These are phyloP conservation scores for Ailanthus altissimus DNA, from an alignment of 345 rosid genomes.

Conservation along the genomic window DNA sequence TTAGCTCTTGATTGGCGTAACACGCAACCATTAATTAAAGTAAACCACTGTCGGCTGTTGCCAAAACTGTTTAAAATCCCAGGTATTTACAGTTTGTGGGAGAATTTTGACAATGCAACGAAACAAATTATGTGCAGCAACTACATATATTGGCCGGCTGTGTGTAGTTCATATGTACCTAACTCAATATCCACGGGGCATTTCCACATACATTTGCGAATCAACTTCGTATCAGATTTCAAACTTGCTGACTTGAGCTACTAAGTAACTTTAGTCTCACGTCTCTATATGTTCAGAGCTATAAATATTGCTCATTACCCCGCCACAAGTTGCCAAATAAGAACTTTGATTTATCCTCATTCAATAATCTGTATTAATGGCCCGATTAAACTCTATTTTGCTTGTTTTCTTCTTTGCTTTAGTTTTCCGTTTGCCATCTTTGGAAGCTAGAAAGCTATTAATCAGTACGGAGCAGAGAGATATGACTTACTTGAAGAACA, in stretches of 20 bases:
- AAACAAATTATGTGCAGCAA: background rate
- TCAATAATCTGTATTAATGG: constrained; percentile 10
- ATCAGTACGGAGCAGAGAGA: background rate
- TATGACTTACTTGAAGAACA: constrained; percentile 13
- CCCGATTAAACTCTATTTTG: background rate
- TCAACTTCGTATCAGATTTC: background rate
- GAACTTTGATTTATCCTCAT: background rate
- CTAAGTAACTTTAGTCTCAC: constrained; percentile 1
- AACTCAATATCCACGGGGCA: constrained; percentile 13
- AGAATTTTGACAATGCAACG: background rate
- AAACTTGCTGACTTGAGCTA: constrained; percentile 1
- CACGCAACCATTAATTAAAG: background rate
- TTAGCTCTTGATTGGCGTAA: background rate
- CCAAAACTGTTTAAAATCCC: background rate
- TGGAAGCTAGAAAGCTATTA: constrained; percentile 28
- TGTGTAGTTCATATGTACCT: constrained; percentile 3
- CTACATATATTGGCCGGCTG: background rate
- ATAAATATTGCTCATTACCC: background rate
- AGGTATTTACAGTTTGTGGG: background rate
- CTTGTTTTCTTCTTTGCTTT: constrained; percentile 1
- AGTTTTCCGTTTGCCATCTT: constrained; percentile 8
- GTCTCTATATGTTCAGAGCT: constrained; percentile 2
- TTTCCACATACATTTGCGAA: background rate
- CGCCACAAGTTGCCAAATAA: background rate
- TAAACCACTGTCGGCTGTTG: no score